A percentile compares a stretch with the other conserved stretches of the same genome.
Conservation (phyloP, 345 rosid species). For the Barbarea vulgaris region DNA sequence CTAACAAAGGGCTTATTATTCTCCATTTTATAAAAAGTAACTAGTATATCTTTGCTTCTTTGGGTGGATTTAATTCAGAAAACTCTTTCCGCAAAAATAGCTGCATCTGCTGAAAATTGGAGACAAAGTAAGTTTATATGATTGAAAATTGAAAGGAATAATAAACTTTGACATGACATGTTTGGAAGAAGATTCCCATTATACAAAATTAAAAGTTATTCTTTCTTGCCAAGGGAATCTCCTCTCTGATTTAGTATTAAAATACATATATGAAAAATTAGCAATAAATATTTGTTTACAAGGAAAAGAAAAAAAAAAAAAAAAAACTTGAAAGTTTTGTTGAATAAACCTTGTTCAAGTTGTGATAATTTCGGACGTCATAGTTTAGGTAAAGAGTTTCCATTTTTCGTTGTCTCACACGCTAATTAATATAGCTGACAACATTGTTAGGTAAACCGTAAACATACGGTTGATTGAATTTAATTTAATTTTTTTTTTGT, state of each 20-base stretch:
- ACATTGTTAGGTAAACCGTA: constrained; percentile 1
- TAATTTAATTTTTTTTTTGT: neutral
- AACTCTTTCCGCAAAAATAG: neutral
- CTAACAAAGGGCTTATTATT: neutral
- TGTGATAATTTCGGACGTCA: constrained; percentile 11
- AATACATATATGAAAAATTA: neutral
- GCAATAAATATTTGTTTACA: neutral
- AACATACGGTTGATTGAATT: neutral
- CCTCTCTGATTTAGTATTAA: neutral
- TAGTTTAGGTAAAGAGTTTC: constrained; percentile 22
- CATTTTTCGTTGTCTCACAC: constrained; percentile 7
- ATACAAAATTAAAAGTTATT: neutral
- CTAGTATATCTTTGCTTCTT: too few species aligned
- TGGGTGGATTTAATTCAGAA: too few species aligned
- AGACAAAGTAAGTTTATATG: neutral
- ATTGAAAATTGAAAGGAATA: constrained; percentile 14
- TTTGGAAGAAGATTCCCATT: constrained; percentile 28
- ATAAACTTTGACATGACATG: constrained; percentile 19
- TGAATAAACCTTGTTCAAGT: constrained; percentile 14
- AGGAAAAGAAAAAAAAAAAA: neutral
- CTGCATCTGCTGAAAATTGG: neutral
- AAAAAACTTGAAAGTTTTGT: neutral
- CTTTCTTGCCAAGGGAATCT: constrained; percentile 18
- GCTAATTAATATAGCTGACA: constrained; percentile 19
- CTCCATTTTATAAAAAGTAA: too few species aligned